Conservation (phyloP, 2,329 filamentous ascomycete species). For the Colletotrichum eremochloae region DNA sequence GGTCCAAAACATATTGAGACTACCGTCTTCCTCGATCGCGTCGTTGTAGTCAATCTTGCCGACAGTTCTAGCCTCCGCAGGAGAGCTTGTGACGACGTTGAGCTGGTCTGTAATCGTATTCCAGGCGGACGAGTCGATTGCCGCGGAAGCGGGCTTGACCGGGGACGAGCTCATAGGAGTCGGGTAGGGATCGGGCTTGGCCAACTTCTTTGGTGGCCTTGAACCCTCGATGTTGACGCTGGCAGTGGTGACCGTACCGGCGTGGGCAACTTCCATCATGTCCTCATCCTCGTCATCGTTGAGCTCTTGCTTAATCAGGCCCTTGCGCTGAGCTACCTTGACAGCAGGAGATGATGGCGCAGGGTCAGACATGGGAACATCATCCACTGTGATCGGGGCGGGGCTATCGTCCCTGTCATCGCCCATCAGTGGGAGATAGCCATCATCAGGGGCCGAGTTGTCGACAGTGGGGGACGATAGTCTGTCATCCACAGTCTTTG, state of each 20-base stretch:
- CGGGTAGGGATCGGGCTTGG: constrained; percentile 76
- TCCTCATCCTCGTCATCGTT: constrained; percentile 81
- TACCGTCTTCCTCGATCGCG: constrained; percentile 94
- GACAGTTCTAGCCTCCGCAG: constrained; percentile 71
- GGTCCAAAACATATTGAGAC: constrained; percentile 94
- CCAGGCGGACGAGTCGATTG: constrained; percentile 87
- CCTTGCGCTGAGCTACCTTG: constrained; percentile 82
- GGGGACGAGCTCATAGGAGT: constrained; percentile 85
- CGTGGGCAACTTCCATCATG: constrained; percentile 88
- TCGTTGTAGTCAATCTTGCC: constrained; percentile 88
- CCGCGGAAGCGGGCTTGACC: constrained; percentile 67
- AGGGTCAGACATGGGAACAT: constrained; percentile 86
- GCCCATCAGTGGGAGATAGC: constrained; percentile 62
- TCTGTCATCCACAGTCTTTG: constrained; percentile 65
- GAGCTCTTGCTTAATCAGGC: constrained; percentile 61
- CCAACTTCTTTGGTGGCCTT: constrained; percentile 80
- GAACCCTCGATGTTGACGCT: constrained; percentile 90
- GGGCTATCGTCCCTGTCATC: constrained; percentile 70
- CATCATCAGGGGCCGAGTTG: constrained; percentile 67
- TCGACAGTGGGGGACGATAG: constrained; percentile 64
- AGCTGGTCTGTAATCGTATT: constrained; percentile 87
- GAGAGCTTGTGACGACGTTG: constrained; percentile 84
- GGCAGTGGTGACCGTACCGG: constrained; percentile 74
- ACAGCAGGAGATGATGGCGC: constrained; percentile 88
- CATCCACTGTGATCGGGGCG: constrained; percentile 49